A percentile compares a stretch with the other conserved stretches of the same genome.
Evolutionary conservation across 2,329 filamentous ascomycete species (phyloP).

Genomic region (Penicillium oxalicum): DNA sequence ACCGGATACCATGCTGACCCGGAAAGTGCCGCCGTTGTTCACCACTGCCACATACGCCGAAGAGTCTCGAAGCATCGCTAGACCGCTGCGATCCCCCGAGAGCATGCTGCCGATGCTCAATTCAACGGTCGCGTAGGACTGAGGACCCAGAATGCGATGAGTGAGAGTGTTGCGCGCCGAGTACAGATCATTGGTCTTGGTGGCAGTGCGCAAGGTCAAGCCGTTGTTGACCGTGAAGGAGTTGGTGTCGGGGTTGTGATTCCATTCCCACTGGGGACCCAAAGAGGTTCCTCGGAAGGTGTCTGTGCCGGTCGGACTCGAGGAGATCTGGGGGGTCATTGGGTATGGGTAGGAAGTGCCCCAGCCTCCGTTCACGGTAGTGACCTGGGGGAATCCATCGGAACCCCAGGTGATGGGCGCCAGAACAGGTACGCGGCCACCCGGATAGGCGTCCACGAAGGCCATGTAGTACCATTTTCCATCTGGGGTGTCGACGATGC

Average conservation of each 20-base stretch:
- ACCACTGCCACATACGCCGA: conserved; percentile 50
- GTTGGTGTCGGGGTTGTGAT: conserved; percentile 53
- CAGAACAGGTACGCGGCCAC: conserved; percentile 52
- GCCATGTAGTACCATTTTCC: conserved; percentile 56
- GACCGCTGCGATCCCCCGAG: conserved; percentile 49
- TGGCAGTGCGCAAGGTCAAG: conserved; percentile 46
- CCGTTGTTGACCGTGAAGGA: conserved; percentile 44
- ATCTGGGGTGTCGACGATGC: conserved; percentile 47
- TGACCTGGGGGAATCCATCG: conserved; percentile 49
- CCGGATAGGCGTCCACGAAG: conserved; percentile 52
- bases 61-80: conserved; percentile 50
- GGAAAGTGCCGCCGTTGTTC: conserved; percentile 29
- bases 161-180: conserved; percentile 40
- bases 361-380: conserved; percentile 44
- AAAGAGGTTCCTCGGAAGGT: conserved; percentile 42
- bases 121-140: conserved; percentile 45
- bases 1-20: conserved; percentile 33
- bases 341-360: conserved; percentile 26
- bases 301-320: conserved; percentile 41
- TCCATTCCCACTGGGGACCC: conserved; percentile 53
- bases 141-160: conserved; percentile 37
- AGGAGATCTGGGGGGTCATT: conserved; percentile 27
- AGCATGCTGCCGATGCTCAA: conserved; percentile 47
- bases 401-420: conserved; percentile 50
- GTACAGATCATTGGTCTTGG: conserved; percentile 48